Evolutionary conservation across 805 yeast genomes (phyloP), one percentile per base, ranked within the genome.

Genomic region (Monosporozyma servazzii): DNA sequence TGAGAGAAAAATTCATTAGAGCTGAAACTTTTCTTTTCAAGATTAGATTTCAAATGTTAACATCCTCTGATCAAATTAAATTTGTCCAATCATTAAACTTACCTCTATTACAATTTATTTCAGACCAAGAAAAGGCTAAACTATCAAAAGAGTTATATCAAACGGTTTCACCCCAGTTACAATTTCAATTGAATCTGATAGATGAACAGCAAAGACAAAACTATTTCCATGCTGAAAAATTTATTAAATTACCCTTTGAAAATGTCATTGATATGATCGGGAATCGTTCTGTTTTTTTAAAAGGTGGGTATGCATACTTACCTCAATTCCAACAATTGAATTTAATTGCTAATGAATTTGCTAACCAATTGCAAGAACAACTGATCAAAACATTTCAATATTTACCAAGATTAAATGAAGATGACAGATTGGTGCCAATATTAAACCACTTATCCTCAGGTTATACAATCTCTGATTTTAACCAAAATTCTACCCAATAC

Each of bases 231-330:
- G 75, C 72, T 48, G 95, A 87, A 59, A 74, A 73, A 51, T 87
- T 84, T 62, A 86, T 87, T 66, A 88, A 86, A 67, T 78, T 93
- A 47, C 95, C 95, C 2, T 91, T 90, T 71, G 95, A 88, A 62
- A 80, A 79, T 56, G 95, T 90, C 5, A 77, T 86, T 20, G 90
- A 85, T 51, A 75, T 93, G 48, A 78, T 93, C 1, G 79, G 85
- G 11, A 71, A 78, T n/a, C 77, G 97, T 51, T 79, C 78, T 44
- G 88, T 88, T 1, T 82, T 75, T 55, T 53, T 93, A 21, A 70
- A 74, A 40, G 70, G 68, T 18, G 99, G 99, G 1, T 75, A 66
- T 56, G 96, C 95, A 1, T 91, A 84, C 67, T 81, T 93, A 29
- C 96, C 97, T 3, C 83, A 86, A 46, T 78, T 85, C 48, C 79